A percentile compares a stretch with the other conserved stretches of the same genome.
Conservation (phyloP, 371 early-diverging fungal species). For the Encephalitozoon romaleae region DNA sequence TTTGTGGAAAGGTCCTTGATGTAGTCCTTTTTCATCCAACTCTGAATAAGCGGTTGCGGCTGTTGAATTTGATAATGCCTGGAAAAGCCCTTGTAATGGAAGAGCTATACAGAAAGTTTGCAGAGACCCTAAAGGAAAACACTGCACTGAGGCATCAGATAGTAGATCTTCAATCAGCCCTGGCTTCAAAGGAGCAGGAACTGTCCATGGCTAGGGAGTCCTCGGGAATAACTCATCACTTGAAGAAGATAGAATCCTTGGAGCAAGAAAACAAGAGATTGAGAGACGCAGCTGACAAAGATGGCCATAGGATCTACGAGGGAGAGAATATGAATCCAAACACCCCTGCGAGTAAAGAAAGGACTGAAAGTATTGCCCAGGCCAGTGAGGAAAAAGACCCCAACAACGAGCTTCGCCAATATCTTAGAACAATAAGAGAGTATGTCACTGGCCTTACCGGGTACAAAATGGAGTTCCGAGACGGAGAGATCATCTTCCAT, state of each 20-base stretch:
- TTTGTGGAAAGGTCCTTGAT: neutral
- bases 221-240: neutral
- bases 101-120: conserved; percentile 18
- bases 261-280: neutral
- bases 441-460: conserved; percentile 31
- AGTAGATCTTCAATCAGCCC: neutral
- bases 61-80: neutral
- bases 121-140: conserved; percentile 12
- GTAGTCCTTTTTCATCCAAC: neutral
- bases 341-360: neutral
- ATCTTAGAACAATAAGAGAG: conserved; percentile 9
- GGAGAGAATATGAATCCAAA: neutral
- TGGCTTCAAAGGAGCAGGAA: neutral
- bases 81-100: conserved; percentile 19
- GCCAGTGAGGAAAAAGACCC: neutral
- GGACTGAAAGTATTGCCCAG: neutral
- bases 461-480: conserved; percentile 30
- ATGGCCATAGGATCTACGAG: too few species aligned
- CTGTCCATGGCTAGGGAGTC: neutral
- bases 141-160: neutral
- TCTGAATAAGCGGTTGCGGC: neutral
- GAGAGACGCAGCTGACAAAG: neutral
- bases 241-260: neutral
- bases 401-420: neutral
- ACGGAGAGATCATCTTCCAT: neutral